Percentiles rank a stretch among this genome's conserved stretches.
These are phyloP conservation scores for Rauvolfia tetraphylla DNA, from an alignment of 257 asterid genomes.

Conservation along the genomic window DNA sequence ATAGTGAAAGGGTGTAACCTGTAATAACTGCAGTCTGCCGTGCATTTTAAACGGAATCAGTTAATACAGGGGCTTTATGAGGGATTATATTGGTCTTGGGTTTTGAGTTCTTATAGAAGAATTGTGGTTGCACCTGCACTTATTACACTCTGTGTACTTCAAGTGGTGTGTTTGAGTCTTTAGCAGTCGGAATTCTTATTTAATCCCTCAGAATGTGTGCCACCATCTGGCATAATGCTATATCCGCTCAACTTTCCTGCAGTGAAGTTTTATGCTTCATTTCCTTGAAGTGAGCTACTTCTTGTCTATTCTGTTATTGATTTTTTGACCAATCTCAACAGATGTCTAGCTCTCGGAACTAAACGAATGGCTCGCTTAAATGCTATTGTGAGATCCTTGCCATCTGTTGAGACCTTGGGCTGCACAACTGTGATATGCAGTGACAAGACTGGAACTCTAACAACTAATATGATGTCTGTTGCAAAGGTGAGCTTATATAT, in stretches of 20 bases:
- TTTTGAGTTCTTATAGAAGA: not conserved
- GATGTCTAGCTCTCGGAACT: constrained; percentile 99
- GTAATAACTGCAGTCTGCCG: not conserved
- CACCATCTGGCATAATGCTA: not conserved
- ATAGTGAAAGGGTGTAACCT: not conserved
- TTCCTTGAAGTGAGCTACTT: not conserved
- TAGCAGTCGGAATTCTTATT: not conserved
- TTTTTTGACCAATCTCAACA: constrained; percentile 24
- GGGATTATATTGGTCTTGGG: not conserved
- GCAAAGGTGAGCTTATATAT: constrained; percentile 58
- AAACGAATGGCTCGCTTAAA: constrained; percentile 98
- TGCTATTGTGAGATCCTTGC: constrained; percentile 98
- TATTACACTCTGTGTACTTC: not conserved
- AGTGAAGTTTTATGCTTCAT: not conserved
- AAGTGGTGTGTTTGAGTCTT: not conserved
- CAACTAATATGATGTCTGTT: constrained; percentile 99
- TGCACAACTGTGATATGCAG: constrained; percentile 99
- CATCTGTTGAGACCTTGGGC: constrained; percentile 98
- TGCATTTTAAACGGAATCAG: constrained; percentile 1
- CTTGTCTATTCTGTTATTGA: not conserved
- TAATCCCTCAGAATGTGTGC: not conserved
- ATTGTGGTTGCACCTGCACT: not conserved
- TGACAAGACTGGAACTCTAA: constrained; percentile 98
- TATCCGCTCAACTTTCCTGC: constrained; percentile 4
- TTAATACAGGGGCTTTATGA: not conserved